A percentile compares a stretch with the other conserved stretches of the same genome.
phyloP scores from a whole-genome alignment of 192 early-diverging fungal genomes.

The Backusella morwellensis region DNA sequence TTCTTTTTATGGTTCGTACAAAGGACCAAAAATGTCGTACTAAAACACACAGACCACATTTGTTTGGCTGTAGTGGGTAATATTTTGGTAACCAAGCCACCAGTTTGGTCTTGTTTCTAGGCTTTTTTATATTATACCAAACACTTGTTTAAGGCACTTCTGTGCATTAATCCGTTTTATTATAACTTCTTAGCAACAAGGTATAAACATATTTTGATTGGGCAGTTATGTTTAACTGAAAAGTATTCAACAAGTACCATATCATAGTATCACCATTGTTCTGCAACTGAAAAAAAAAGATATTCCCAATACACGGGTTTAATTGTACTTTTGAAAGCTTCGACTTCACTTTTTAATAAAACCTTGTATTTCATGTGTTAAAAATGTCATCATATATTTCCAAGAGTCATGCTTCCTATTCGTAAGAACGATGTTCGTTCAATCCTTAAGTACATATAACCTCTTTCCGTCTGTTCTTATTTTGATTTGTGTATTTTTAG shows the following conservation, averaged over 20 bases:
- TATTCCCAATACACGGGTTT: neutral
- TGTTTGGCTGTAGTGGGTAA: neutral
- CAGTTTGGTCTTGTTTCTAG: neutral
- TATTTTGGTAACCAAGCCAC: neutral
- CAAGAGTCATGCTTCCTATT: no score
- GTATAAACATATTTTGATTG: neutral
- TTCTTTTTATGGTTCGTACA: neutral
- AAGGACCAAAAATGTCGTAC: neutral
- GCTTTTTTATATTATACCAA: neutral
- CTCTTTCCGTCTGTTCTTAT: neutral
- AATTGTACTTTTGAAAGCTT: neutral
- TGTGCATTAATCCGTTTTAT: no score
- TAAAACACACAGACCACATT: neutral
- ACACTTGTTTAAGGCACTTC: no score
- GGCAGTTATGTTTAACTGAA: neutral
- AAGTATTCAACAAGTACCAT: no score
- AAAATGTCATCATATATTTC: no score
- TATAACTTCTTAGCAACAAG: neutral
- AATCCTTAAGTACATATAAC: neutral
- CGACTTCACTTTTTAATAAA: neutral
- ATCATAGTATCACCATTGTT: neutral
- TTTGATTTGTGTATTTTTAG: neutral
- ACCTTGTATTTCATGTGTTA: neutral
- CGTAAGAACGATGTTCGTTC: no score
- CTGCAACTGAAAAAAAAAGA: neutral